Conservation (phyloP, 148 eudicot genomes). For the Cornus kousa region DNA sequence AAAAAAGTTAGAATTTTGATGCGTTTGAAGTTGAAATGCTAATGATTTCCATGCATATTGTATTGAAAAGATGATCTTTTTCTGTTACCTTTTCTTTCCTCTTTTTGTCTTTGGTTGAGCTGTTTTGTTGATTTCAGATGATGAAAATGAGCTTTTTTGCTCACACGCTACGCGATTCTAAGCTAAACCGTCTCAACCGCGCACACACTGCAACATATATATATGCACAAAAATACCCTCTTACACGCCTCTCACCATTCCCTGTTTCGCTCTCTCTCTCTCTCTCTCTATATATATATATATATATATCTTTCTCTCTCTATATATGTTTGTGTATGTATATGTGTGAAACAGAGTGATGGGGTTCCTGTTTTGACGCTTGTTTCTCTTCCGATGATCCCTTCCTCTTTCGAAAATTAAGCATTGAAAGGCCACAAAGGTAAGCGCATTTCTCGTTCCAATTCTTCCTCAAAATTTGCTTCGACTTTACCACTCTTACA, state of each 20-base stretch:
- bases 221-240: neutral
- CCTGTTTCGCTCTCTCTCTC: neutral
- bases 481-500: neutral
- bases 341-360: too few species aligned
- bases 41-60: too few species aligned
- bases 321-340: too few species aligned
- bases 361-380: too few species aligned
- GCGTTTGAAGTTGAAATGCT: too few species aligned
- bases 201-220: too few species aligned
- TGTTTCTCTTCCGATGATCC: neutral
- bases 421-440: neutral
- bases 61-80: too few species aligned
- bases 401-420: neutral
- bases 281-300: too few species aligned
- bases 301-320: neutral
- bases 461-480: neutral
- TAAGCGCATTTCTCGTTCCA: neutral
- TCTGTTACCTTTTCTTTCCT: neutral
- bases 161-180: neutral
- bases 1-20: too few species aligned
- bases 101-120: too few species aligned
- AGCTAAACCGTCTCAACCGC: neutral
- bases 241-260: neutral
- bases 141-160: neutral
- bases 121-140: too few species aligned